Evolutionary conservation across 2,329 filamentous ascomycete genomes (phyloP).

Genomic region (Pseudopithomyces chartarum): DNA sequence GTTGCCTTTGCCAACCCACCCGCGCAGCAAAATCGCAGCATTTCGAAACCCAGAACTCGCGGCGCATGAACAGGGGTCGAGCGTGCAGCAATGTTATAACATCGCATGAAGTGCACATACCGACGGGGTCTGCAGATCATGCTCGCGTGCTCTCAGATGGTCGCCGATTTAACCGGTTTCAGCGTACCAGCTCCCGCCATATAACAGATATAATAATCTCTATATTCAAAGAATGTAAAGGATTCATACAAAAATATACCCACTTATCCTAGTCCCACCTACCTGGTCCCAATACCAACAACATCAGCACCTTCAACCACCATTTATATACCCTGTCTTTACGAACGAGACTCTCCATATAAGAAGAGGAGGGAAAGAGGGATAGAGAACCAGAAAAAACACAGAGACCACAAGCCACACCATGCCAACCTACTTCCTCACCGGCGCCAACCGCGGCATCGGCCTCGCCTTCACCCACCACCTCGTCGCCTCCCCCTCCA

Average conservation of each 20-base stretch:
- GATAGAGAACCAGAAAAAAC: constrained; percentile 2
- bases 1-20: neutral
- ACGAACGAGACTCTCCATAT: neutral
- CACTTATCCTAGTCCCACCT: neutral
- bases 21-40: neutral
- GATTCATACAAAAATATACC: neutral
- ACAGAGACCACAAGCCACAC: neutral
- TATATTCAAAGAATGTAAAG: neutral
- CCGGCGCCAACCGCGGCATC: constrained; percentile 38
- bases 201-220: neutral
- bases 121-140: constrained; percentile 1
- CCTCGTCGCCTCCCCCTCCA: constrained; percentile 33
- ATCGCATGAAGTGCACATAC: constrained; percentile 4
- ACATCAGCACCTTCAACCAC: too few relatives aligned
- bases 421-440: constrained; percentile 42
- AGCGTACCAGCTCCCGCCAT: neutral
- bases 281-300: too few relatives aligned
- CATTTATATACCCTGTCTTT: neutral
- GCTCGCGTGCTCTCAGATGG: constrained; percentile 1
- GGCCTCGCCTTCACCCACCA: constrained; percentile 39
- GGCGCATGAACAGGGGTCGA: neutral
- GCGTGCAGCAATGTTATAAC: neutral
- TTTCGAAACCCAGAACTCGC: neutral
- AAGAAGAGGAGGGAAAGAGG: neutral
- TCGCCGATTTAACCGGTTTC: constrained; percentile 5